A percentile compares a stretch with the other conserved stretches of the same genome.
Evolutionary conservation across 768 basidiomycete genomes (phyloP).

Genomic region (Termitomyces sp.): DNA sequence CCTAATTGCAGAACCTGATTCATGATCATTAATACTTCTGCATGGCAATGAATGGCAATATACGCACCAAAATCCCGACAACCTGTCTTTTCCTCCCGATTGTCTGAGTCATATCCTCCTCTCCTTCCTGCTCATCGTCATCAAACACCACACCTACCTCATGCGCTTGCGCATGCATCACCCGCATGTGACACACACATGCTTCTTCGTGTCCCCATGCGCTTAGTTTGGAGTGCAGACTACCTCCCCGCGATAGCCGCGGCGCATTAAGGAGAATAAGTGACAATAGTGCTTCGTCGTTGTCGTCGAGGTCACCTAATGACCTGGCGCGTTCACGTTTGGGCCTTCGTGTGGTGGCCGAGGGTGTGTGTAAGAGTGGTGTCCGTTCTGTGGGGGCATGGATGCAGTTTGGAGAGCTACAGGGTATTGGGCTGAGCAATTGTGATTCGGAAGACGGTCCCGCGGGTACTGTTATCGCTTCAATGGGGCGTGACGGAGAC

Average conservation of each 20-base stretch:
- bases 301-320: conserved; percentile 9
- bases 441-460: background rate
- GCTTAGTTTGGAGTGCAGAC: conserved; percentile 9
- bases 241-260: conserved; percentile 14
- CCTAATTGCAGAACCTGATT: conserved; percentile 72
- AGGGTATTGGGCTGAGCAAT: background rate
- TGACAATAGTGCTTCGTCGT: conserved; percentile 12
- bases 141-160: conserved; percentile 8
- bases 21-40: background rate
- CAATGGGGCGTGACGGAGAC: conserved; percentile 9
- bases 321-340: conserved; percentile 11
- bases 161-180: conserved; percentile 4
- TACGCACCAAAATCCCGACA: conserved; percentile 65
- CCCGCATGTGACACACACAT: conserved; percentile 14
- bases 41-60: background rate
- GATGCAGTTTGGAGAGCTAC: conserved; percentile 2
- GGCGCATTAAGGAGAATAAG: conserved; percentile 17
- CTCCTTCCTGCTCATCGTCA: conserved; percentile 10
- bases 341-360: background rate
- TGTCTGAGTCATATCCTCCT: conserved; percentile 19
- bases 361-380: conserved; percentile 6
- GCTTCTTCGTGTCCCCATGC: conserved; percentile 12
- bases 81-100: conserved; percentile 60
- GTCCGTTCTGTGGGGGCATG: conserved; percentile 5
- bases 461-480: background rate